These are phyloP conservation scores for Vitis labrusca DNA, from an alignment of 164 flowering plant genomes.

Conservation along the genomic window DNA sequence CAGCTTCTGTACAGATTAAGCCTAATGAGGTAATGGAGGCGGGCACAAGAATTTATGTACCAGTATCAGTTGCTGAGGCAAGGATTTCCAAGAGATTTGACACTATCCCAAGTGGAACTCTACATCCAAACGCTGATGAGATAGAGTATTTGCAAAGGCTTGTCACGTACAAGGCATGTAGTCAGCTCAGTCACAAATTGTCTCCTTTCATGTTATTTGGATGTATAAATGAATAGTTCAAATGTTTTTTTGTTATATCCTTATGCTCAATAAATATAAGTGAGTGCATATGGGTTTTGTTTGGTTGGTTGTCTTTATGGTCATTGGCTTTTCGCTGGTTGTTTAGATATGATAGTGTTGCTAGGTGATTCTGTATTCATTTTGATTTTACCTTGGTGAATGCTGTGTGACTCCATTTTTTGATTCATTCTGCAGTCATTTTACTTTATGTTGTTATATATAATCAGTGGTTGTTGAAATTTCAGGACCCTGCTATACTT, in stretches of 20 bases:
- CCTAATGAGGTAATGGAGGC: slow-evolving; percentile 67
- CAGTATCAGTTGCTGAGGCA: slow-evolving; percentile 81
- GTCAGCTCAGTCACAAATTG: neutral
- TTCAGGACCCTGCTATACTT: slow-evolving; percentile 83
- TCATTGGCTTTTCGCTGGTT: neutral
- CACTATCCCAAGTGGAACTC: slow-evolving; percentile 80
- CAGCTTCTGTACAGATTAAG: slow-evolving; percentile 61
- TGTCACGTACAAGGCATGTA: slow-evolving; percentile 75
- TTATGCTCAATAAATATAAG: too few relatives aligned
- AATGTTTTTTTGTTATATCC: neutral
- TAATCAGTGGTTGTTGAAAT: slow-evolving; percentile 2
- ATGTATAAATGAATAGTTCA: neutral
- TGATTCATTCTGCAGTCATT: neutral
- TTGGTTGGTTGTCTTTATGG: neutral
- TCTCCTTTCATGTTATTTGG: neutral
- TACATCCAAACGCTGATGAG: slow-evolving; percentile 95
- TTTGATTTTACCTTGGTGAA: slow-evolving; percentile 2
- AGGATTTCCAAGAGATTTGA: slow-evolving; percentile 76
- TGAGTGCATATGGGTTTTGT: too few relatives aligned
- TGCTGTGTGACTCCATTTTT: neutral
- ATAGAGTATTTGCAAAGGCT: slow-evolving; percentile 81
- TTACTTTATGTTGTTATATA: neutral
- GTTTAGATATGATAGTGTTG: neutral
- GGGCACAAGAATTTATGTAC: slow-evolving; percentile 61
- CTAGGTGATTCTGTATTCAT: neutral